Percentiles rank a stretch among this genome's conserved stretches.
phyloP scores from a whole-genome alignment of 2,329 filamentous ascomycete species.

The Clonostachys rhizophaga region DNA sequence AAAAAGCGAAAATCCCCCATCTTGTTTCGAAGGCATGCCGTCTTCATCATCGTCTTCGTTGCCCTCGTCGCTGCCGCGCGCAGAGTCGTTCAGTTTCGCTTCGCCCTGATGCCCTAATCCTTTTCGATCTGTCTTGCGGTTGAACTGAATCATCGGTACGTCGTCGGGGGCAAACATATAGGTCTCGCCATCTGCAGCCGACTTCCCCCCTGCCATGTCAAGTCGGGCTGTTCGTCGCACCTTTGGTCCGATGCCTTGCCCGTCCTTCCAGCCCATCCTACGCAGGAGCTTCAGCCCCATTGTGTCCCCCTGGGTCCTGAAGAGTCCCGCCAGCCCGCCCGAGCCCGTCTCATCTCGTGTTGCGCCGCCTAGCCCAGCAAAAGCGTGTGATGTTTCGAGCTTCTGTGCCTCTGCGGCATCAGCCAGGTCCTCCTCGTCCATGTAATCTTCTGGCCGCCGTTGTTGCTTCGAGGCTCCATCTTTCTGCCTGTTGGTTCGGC shows the following conservation, averaged over 20 bases:
- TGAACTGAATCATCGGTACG: conserved; percentile 60
- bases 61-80: conserved; percentile 34
- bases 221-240: conserved; percentile 70
- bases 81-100: conserved; percentile 34
- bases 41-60: conserved; percentile 31
- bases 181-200: conserved; percentile 32
- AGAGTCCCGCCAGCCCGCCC: conserved; percentile 63
- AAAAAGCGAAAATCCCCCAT: conserved; percentile 8
- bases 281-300: conserved; percentile 82
- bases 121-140: conserved; percentile 62
- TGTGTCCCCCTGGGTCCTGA: conserved; percentile 71
- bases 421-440: conserved; percentile 94
- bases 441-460: conserved; percentile 80
- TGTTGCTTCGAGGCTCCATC: conserved; percentile 49
- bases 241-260: conserved; percentile 88
- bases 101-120: conserved; percentile 66
- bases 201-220: conserved; percentile 33
- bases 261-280: conserved; percentile 94
- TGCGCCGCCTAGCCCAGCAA: conserved; percentile 70
- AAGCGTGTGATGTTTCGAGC: conserved; percentile 68
- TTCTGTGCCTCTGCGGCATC: conserved; percentile 76
- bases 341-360: conserved; percentile 38
- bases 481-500: conserved; percentile 72
- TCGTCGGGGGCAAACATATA: conserved; percentile 87
- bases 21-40: conserved; percentile 4